Conservation (phyloP, 129 eudicot species). For the Sambucus nigra region DNA sequence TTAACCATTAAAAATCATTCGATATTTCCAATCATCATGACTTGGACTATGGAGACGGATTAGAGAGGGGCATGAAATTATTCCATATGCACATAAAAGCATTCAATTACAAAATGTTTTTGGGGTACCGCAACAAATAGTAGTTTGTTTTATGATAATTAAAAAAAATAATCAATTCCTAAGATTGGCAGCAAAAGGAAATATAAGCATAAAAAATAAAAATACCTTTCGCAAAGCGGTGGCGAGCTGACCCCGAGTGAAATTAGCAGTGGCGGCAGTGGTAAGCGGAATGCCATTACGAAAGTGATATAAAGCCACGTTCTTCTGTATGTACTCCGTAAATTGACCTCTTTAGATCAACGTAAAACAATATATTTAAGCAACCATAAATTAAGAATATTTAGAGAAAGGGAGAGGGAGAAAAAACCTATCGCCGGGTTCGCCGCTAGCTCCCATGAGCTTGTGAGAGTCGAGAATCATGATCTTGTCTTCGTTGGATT, state of each 20-base stretch:
- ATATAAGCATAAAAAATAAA: not conserved
- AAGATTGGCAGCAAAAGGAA: too few species aligned
- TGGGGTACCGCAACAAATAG: too few species aligned
- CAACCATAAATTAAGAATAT: not conserved
- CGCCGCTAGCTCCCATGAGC: conserved; percentile 98
- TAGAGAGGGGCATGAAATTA: too few species aligned
- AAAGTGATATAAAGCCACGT: conserved; percentile 82
- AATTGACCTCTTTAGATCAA: conserved; percentile 64
- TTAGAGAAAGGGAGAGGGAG: conserved; percentile 4
- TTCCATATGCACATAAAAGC: too few species aligned
- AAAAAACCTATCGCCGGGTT: conserved; percentile 72
- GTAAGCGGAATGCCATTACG: conserved; percentile 90
- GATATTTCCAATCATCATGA: too few species aligned
- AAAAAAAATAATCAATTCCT: too few species aligned
- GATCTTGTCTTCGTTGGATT: conserved; percentile 87
- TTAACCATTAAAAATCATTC: too few species aligned
- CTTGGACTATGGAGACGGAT: too few species aligned
- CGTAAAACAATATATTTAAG: not conserved
- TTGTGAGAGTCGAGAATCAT: conserved; percentile 94
- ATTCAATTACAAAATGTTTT: too few species aligned
- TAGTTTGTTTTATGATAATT: too few species aligned
- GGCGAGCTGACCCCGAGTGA: conserved; percentile 96
- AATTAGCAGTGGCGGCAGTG: conserved; percentile 86
- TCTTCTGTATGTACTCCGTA: conserved; percentile 93
- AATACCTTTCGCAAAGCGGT: conserved; percentile 91